Conservation (phyloP, 192 early-diverging fungal species). For the Coemansia sp. region DNA sequence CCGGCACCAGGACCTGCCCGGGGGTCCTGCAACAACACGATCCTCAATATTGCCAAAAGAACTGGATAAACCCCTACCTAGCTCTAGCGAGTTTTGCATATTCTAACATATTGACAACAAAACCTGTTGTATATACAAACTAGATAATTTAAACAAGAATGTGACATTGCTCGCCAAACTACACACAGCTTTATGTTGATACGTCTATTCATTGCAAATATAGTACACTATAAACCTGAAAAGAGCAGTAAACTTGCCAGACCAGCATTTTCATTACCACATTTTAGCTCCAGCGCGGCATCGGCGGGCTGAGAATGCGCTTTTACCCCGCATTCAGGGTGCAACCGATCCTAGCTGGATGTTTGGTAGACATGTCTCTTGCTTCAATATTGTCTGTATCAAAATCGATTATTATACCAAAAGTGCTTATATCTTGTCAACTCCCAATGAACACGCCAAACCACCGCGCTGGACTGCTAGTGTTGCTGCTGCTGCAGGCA, state of each 20-base stretch:
- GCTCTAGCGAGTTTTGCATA: not conserved
- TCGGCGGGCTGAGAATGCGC: not conserved
- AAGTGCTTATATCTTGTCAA: not conserved
- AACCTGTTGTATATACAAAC: not conserved
- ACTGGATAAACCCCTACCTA: too few species aligned
- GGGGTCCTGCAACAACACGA: too few species aligned
- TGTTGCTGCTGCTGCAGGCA: not conserved
- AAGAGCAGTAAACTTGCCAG: not conserved
- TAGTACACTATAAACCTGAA: too few species aligned
- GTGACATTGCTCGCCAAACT: too few species aligned
- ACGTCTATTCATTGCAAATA: too few species aligned
- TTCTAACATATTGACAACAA: not conserved
- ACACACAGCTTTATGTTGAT: too few species aligned
- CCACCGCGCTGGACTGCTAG: not conserved
- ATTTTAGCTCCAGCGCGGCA: not conserved
- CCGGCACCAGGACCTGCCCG: too few species aligned
- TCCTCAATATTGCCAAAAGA: too few species aligned
- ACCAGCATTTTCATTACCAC: conserved; percentile 3
- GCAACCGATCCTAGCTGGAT: not conserved
- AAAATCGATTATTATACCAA: not conserved
- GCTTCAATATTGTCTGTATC: not conserved
- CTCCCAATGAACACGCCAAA: not conserved
- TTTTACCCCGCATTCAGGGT: not conserved
- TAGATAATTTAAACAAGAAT: too few species aligned
- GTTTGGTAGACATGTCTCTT: not conserved